Percentiles rank a stretch among this genome's conserved stretches.
phyloP scores from a whole-genome alignment of 495 filamentous ascomycete species.

The Penicillium nucicola region DNA sequence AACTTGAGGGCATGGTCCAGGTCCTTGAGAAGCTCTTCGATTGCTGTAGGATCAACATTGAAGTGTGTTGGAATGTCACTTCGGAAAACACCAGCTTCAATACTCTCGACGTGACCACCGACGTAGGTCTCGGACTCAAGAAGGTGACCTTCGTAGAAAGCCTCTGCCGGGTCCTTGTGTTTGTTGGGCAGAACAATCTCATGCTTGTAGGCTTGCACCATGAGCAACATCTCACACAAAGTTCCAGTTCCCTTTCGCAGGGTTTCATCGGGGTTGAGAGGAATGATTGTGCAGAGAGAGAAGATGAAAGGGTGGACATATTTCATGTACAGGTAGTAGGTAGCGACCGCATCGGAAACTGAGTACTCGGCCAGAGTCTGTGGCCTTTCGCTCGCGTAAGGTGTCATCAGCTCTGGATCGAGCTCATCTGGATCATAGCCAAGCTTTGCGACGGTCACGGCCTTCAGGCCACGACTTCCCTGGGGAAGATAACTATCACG shows the following conservation, averaged over 20 bases:
- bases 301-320: slow-evolving; percentile 99
- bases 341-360: slow-evolving; percentile 97
- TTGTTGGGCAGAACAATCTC: slow-evolving; percentile 95
- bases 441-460: slow-evolving; percentile 94
- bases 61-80: slow-evolving; percentile 94
- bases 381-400: slow-evolving; percentile 85
- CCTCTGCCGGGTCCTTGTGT: slow-evolving; percentile 82
- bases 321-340: slow-evolving; percentile 99
- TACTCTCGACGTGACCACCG: slow-evolving; percentile 98
- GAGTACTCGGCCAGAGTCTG: slow-evolving; percentile 97
- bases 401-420: slow-evolving; percentile 97
- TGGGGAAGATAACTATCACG: slow-evolving; percentile 97
- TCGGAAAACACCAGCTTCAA: slow-evolving; percentile 96
- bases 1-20: slow-evolving; percentile 90
- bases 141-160: slow-evolving; percentile 95
- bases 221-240: slow-evolving; percentile 96
- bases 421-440: slow-evolving; percentile 98
- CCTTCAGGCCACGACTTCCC: slow-evolving; percentile 95
- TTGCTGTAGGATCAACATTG: slow-evolving; percentile 75
- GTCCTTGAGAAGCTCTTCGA: slow-evolving; percentile 84
- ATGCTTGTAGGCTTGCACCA: slow-evolving; percentile 95
- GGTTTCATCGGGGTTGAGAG: slow-evolving; percentile 87
- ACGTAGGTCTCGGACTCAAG: slow-evolving; percentile 98
- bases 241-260: slow-evolving; percentile 95
- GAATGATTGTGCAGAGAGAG: slow-evolving; percentile 94